These are phyloP conservation scores for Buddleja alternifolia DNA, from an alignment of 257 asterid species.

Conservation along the genomic window DNA sequence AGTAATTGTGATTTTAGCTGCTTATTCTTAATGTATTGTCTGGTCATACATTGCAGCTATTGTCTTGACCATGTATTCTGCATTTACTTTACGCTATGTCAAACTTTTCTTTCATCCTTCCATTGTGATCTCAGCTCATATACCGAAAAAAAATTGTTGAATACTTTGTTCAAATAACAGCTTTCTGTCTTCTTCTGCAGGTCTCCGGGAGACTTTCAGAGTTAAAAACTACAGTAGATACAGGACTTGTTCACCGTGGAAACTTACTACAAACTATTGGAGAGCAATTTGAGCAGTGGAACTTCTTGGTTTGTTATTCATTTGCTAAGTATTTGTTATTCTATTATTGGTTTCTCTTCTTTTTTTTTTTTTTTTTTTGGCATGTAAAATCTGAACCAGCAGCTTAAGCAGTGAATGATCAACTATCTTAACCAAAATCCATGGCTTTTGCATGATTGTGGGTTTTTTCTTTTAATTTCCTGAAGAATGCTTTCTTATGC, in stretches of 20 bases:
- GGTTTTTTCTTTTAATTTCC: not conserved
- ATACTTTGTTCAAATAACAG: not conserved
- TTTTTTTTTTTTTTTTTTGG: no score
- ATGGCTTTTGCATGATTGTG: slow-evolving; percentile 15
- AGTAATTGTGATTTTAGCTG: no score
- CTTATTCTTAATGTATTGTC: no score
- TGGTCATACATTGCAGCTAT: no score
- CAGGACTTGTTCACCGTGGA: slow-evolving; percentile 86
- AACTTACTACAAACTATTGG: slow-evolving; percentile 80
- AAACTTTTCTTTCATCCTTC: not conserved
- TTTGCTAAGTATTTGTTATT: not conserved
- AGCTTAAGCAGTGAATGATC: no score
- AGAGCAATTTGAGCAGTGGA: slow-evolving; percentile 85
- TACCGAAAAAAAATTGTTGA: not conserved
- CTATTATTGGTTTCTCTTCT: slow-evolving; percentile 10
- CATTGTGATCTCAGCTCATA: not conserved
- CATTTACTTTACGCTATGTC: no score
- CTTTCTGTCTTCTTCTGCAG: slow-evolving; percentile 46
- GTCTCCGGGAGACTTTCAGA: slow-evolving; percentile 85
- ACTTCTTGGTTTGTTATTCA: slow-evolving; percentile 66
- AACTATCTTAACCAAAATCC: not conserved
- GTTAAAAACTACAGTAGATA: slow-evolving; percentile 91
- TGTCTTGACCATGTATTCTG: no score
- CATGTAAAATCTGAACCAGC: slow-evolving; percentile 11
- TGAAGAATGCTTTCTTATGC: slow-evolving; percentile 21